Base-by-base conservation (phyloP, 139 green algal species). In the Gonium pectorale region DNA sequence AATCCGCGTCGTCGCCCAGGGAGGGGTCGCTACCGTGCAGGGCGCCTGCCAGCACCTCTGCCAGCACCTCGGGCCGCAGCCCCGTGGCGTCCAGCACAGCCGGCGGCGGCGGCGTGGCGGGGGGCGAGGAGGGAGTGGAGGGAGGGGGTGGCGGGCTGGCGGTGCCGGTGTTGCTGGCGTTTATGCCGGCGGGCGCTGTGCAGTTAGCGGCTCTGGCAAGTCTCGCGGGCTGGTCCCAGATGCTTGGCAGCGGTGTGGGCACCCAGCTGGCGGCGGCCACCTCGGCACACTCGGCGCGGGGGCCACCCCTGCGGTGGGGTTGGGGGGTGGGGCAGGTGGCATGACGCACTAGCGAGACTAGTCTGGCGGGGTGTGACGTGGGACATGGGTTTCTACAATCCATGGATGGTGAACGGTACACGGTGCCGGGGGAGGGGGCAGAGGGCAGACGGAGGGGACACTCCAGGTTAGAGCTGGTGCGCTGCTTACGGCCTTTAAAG, bases 41-140 rank as follows among this genome's bases (percentile, higher is more conserved):
- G n/a, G n/a, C 68, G 15, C 15, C n/a, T 33, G 31, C 71, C 49
- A n/a, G 49, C n/a, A 49, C 71, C 71, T 46, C 44, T 35, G 49
- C 46, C 46, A 79, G 71, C 46, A 79, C 49, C 71, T 22, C n/a
- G n/a, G n/a, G 43, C 44, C 40, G 43, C 44, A 77, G 33, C 44
- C 13, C 27, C n/a, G 27, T 5, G 9, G 19, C 51, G 33, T n/a
- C 2, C 31, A 79, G 71, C 46, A 35, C 46, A 46, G 71, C 46
- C 59, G 33, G 26, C 59, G 59, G 27, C 27, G 29, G 59, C 17
- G 29, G 24, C 59, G 26, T 13, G 59, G 59, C 19, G 49, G 49
- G 17, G 49, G 49, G 13, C 13, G 49, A 17, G 49, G 49, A 56
- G 49, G 49, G 13, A 17, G 49, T 13, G 13, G 13, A 56, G 49